Base-by-base conservation (phyloP, 2,329 filamentous ascomycete genomes). In the Verticillium tricorpus region DNA sequence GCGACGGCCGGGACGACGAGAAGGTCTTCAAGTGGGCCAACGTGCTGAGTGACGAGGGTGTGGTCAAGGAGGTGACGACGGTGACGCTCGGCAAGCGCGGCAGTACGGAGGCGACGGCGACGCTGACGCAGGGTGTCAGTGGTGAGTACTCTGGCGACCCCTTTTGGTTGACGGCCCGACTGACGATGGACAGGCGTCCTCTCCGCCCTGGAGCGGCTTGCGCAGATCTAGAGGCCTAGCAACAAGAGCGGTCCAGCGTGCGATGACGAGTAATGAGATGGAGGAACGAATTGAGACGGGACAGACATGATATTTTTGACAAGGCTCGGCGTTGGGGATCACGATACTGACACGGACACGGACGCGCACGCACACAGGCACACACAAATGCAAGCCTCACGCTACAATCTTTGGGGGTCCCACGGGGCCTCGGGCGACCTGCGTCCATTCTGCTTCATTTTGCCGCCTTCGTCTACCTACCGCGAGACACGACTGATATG, bases 21-120 rank as follows among this genome's bases (percentile, higher is more conserved):
- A 90, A 92, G 68, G 90, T 97, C 22, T 98, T 97, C 78, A 89
- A 89, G 65, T 98, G 95, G 94, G 95, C 94, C 19, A 97, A 97
- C 76, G 82, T 86, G 57, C 78, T 97, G 12, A 82, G 82, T 25
- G 81, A 83, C 3, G 77, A 83, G 9, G 82, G 83, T 19, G 77
- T 78, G 2, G 82, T 93, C 54, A 77, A 87, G 58, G 82, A 92
- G 61, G 91, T 95, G 4, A 87, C 90, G 64, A 97, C 93, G 2
- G 93, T 97, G 25, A 96, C 91, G 66, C 80, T 98, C 39, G 93
- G 93, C 58, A 59, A 59, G 58, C 91, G 85, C 70, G 85, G 93
- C 65, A 97, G 93, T 76, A 97, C 94, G 0, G 90, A 96, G 73
- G 94, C 94, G 8, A 88, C 86, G 57, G 87, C 89, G 1, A 97